Conservation (phyloP, 169 alveolate genomes). For the Plasmodium relictum region DNA sequence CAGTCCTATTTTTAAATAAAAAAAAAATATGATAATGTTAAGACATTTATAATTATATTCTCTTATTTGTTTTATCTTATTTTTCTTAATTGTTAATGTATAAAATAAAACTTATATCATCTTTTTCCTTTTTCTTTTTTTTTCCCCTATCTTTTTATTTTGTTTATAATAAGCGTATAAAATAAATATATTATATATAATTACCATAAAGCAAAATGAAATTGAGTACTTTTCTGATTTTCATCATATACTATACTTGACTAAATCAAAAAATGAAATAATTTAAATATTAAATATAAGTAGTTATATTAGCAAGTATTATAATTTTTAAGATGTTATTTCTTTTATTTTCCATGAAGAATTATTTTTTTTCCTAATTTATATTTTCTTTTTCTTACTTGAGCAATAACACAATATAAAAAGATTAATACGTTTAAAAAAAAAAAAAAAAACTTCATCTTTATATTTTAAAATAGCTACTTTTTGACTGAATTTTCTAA, state of each 20-base stretch:
- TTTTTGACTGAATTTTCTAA: background rate
- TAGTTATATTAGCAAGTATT: no score
- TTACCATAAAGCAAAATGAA: constrained; percentile 69
- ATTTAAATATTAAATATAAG: background rate
- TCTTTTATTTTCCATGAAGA: constrained; percentile 1
- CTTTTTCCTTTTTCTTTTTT: background rate
- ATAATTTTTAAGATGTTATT: background rate
- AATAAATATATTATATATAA: no score
- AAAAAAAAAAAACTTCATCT: constrained; percentile 47
- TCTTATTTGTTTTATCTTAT: background rate
- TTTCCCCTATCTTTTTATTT: background rate
- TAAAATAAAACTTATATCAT: background rate
- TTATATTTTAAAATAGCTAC: constrained; percentile 28
- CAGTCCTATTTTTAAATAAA: constrained; percentile 40
- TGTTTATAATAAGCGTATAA: no score
- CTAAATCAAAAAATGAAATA: constrained; percentile 14
- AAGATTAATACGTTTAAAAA: constrained; percentile 12
- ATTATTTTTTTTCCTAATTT: background rate
- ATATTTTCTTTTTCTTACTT: constrained; percentile 32
- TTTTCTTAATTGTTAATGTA: no score
- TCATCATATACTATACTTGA: constrained; percentile 70
- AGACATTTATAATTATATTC: background rate
- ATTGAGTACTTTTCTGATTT: constrained; percentile 41
- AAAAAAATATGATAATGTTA: constrained; percentile 2
- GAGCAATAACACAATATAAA: constrained; percentile 44